phyloP scores from a whole-genome alignment of 257 asterid genomes.

The Przewalskia tangutica region DNA sequence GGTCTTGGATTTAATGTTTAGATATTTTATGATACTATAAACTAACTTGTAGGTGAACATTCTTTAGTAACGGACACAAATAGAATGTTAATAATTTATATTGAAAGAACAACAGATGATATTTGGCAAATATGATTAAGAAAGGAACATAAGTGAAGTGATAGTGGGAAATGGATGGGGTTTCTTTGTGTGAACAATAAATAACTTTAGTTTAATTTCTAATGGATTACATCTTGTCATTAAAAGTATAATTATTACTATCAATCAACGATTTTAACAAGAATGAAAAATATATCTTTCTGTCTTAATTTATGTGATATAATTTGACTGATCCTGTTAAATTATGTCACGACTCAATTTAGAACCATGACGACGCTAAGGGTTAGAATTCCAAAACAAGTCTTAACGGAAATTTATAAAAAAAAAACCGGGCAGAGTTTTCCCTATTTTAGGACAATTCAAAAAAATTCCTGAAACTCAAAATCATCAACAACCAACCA shows the following conservation, averaged over 20 bases:
- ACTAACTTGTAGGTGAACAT: neutral
- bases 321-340: neutral
- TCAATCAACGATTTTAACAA: neutral
- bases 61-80: neutral
- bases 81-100: neutral
- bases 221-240: too few species aligned
- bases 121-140: neutral
- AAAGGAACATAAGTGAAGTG: neutral
- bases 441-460: too few species aligned
- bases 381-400: too few species aligned
- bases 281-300: neutral
- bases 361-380: too few species aligned
- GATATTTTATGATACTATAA: neutral
- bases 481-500: too few species aligned
- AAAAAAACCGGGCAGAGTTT: too few species aligned
- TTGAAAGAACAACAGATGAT: neutral
- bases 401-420: too few species aligned
- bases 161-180: neutral
- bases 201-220: neutral
- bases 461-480: too few species aligned
- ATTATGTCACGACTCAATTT: too few species aligned
- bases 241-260: neutral
- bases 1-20: neutral
- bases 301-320: too few species aligned
- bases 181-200: neutral